Conservation (phyloP, 1,139 yeast species). For the Torulaspora globosa region DNA sequence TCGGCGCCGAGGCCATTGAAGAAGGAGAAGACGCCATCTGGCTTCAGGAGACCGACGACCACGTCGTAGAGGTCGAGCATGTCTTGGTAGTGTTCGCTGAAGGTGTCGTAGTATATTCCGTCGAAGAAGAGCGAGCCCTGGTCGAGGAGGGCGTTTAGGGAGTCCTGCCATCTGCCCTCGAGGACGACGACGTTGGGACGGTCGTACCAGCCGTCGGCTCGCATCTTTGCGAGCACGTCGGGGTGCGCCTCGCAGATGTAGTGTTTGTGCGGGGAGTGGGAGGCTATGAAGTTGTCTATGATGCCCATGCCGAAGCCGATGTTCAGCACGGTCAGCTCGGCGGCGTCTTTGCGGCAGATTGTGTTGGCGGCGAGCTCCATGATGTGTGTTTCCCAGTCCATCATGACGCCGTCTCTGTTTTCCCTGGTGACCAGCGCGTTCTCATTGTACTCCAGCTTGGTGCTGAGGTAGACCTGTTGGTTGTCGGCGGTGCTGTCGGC, state of each 20-base stretch:
- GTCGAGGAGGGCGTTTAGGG: slow-evolving; percentile 59
- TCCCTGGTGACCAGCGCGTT: slow-evolving; percentile 68
- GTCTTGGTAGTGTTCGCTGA: slow-evolving; percentile 80
- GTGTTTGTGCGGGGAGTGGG: slow-evolving; percentile 56
- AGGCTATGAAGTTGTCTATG: slow-evolving; percentile 74
- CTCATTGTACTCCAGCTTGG: slow-evolving; percentile 66
- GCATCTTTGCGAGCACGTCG: slow-evolving; percentile 68
- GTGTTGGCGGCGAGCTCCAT: slow-evolving; percentile 79
- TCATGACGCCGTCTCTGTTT: slow-evolving; percentile 89
- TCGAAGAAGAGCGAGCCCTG: slow-evolving; percentile 68
- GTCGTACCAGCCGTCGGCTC: slow-evolving; percentile 78
- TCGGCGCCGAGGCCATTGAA: slow-evolving; percentile 98
- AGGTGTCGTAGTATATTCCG: slow-evolving; percentile 92
- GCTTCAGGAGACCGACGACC: slow-evolving; percentile 76
- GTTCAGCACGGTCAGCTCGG: slow-evolving; percentile 56
- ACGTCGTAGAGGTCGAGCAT: slow-evolving; percentile 81
- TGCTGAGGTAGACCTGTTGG: slow-evolving; percentile 60
- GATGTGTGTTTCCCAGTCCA: slow-evolving; percentile 88
- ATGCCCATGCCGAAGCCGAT: slow-evolving; percentile 98
- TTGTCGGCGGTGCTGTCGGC: slow-evolving; percentile 57
- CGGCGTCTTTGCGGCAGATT: slow-evolving; percentile 43
- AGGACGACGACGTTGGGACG: slow-evolving; percentile 66
- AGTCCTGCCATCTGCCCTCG: slow-evolving; percentile 91
- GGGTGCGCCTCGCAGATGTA: slow-evolving; percentile 96
- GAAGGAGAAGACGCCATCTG: slow-evolving; percentile 78